Evolutionary conservation across 1,284 basidiomycete species (phyloP), one percentile per base, ranked within the genome.

Genomic region (Filobasidium uniguttulatum): DNA sequence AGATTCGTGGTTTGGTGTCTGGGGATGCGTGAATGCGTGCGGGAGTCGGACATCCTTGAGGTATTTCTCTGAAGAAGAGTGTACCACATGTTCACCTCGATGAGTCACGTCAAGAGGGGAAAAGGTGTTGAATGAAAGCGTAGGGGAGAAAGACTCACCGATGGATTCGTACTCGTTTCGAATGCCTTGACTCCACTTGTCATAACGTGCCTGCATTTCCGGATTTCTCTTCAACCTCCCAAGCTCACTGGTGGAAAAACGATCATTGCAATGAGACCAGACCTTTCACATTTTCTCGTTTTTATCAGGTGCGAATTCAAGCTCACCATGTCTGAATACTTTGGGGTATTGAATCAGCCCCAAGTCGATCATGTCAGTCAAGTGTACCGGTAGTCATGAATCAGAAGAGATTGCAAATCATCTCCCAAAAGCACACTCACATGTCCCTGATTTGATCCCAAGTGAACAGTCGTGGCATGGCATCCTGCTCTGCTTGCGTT

Each of bases 281-380:
- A 8, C 12, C 31, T 33, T n/a, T 33, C 10, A n/a, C 9, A n/a
- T n/a, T 33, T n/a, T n/a, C n/a, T n/a, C n/a, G n/a, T n/a, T n/a
- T n/a, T n/a, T n/a, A n/a, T n/a, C n/a, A n/a, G n/a, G n/a, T n/a
- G n/a, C 44, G 90, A 96, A 65, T 73, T 91, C 55, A 94, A 96
- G 75, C 84, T 89, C 76, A 70, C 77, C 2, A 84, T 90, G 65
- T 94, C 94, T 62, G 89, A 93, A 65, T 81, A 86, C 63, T 73
- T 96, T 47, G 90, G 94, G 65, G 81, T 83, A 46, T 73, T 88
- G 17, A n/a, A n/a, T n/a, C n/a, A n/a, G n/a, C 31, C 9, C 10
- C 31, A 33, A 33, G 31, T n/a, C n/a, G n/a, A 33, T 10, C 31
- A 33, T n/a, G 31, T 33, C 31, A 33, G 9, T 9, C 10, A 38